Base-by-base conservation (phyloP, 768 basidiomycete genomes). In the Fistulinella prunicolor region DNA sequence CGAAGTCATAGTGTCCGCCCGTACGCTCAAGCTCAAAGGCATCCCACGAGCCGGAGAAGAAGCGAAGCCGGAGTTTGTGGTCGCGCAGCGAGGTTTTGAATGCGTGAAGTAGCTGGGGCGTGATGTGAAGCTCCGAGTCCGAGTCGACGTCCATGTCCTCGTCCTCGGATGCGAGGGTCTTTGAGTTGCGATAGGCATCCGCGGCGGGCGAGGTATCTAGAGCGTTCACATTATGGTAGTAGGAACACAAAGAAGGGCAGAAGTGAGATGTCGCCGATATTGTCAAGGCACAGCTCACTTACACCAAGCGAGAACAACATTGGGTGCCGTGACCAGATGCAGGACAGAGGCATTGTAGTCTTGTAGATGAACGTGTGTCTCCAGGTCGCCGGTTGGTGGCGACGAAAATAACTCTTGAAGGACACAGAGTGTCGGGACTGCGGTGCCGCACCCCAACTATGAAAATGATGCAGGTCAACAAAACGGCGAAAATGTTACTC, bases 381-480 rank as follows among this genome's bases (percentile, higher is more conserved):
- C 65, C 24, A 49, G 24, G 16, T 54, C 42, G 6, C 26, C 12
- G 8, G 53, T 44, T 12, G 44, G 51, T 5, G 53, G 53, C 3
- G 57, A 65, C 30, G 68, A 74, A 45, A 91, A 81, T 5, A 94
- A 58, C 38, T 77, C 66, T 6, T 76, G 73, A 1, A 97, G 73
- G 46, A 95, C 69, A 54, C 81, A 89, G 9, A 90, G 67, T 0
- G 86, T 84, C 1, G 95, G 95, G 0, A 96, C 68, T 1, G 86
- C 89, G 0, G 95, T 97, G 17, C 95, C 95, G 63, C 95, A 98
- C 1, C 95, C 95, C 43, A 96, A 66, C 94, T 97, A 46, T 1
- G 35, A 9, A 35, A 3, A 16, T 24, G 0, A n/a, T 20, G 12
- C 3, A 13, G 17, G 36, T 56, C 13, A 47, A 51, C n/a, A n/a